Base-by-base conservation (phyloP, 345 rosid genomes). In the Camelina laxa region DNA sequence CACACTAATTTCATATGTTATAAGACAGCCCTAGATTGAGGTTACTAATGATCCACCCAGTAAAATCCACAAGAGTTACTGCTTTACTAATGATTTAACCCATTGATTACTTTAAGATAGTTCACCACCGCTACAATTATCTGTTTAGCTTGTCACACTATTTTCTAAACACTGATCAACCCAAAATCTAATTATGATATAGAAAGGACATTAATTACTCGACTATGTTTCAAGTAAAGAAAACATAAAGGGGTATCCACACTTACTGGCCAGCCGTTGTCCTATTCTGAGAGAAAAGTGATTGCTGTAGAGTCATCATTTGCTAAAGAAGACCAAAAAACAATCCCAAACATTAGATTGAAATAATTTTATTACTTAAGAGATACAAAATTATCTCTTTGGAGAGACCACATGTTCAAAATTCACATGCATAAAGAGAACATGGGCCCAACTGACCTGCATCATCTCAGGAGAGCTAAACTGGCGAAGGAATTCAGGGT, bases 401-500 rank as follows among this genome's bases (percentile, higher is more conserved):
- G 19, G 41, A 44, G 17, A 38, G 41, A 21, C 47, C 45, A 17
- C 13, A n/a, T 76, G 55, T 38, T 33, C 8, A 58, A 33, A 16
- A 33, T 58, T 58, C 63, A 58, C 4, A 58, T n/a, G 9, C 42
- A 44, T 57, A 39, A 74, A 59, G 59, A 70, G 41, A 50, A 19
- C 33, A 64, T 59, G 66, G 63, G 60, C n/a, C 4, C 33, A 73
- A 65, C 73, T 44, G 9, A 86, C 97, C 96, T 91, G 97, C 88
- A 88, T 83, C 38, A 85, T 78, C 78, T 87, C 96, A 8, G 97
- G 96, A 31, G 89, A 86, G 76, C 86, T 85, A 67, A 91, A 76
- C 80, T 84, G 89, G 7, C 91, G 95, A 54, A 88, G 86, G 78
- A 87, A 76, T 45, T 89, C 97, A 5, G 93, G 93, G 72, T 87